Percentiles rank a stretch among this genome's conserved stretches.
Evolutionary conservation across 495 filamentous ascomycete species (phyloP).

Genomic region (Penicillium lividum): DNA sequence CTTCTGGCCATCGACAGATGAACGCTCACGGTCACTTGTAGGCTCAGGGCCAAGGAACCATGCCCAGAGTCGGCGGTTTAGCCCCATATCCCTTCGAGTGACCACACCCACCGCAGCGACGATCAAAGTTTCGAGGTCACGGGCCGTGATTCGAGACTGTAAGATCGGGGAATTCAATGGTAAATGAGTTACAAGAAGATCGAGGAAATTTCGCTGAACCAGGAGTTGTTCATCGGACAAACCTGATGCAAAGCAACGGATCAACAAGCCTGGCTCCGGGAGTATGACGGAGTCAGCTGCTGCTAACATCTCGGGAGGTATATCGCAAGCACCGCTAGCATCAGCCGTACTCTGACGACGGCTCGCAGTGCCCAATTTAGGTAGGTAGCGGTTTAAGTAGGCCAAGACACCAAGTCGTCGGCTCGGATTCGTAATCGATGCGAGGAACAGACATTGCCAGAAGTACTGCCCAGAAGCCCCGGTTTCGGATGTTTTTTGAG

Average conservation of each 20-base stretch:
- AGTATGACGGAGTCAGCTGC: constrained; percentile 74
- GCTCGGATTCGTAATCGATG: constrained; percentile 82
- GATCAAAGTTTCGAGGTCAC: constrained; percentile 78
- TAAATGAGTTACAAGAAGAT: constrained; percentile 86
- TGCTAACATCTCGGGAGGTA: constrained; percentile 34
- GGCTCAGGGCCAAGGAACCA: constrained; percentile 91
- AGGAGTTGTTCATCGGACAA: constrained; percentile 87
- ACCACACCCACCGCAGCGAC: constrained; percentile 83
- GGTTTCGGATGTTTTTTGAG: constrained; percentile 44
- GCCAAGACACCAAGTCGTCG: constrained; percentile 84
- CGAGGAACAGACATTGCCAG: constrained; percentile 97
- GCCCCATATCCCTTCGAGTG: constrained; percentile 86
- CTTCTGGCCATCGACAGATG: constrained; percentile 47
- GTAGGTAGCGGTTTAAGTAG: constrained; percentile 77
- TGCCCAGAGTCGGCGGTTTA: constrained; percentile 93
- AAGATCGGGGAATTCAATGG: constrained; percentile 85
- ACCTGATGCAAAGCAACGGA: constrained; percentile 88
- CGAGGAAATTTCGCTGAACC: constrained; percentile 90
- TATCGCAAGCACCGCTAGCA: constrained; percentile 20
- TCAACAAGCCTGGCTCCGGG: constrained; percentile 89
- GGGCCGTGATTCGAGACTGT: constrained; percentile 65
- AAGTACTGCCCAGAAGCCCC: constrained; percentile 80
- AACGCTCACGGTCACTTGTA: constrained; percentile 40
- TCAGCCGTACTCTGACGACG: constrained; percentile 36
- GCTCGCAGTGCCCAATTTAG: constrained; percentile 59